Evolutionary conservation across 306 rosid species (phyloP).

Genomic region (Sesbania bispinosa): DNA sequence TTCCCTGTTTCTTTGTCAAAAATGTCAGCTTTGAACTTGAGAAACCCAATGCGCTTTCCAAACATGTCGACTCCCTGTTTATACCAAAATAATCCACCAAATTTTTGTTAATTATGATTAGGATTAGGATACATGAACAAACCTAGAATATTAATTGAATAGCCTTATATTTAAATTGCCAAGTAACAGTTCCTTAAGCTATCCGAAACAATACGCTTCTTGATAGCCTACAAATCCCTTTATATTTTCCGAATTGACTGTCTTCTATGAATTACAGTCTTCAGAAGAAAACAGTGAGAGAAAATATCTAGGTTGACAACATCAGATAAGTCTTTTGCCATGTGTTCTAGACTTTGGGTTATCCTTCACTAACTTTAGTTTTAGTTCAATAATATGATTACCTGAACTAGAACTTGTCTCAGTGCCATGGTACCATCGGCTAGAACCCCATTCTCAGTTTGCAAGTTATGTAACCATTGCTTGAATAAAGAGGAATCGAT

Average conservation of each 20-base stretch:
- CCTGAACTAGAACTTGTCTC: constrained; percentile 79
- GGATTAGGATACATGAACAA: neutral
- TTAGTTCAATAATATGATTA: constrained; percentile 8
- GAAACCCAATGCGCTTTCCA: constrained; percentile 79
- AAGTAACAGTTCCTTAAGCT: neutral
- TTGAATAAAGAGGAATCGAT: constrained; percentile 78
- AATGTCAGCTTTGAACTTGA: constrained; percentile 86
- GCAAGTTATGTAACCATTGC: constrained; percentile 79
- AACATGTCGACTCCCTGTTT: constrained; percentile 91
- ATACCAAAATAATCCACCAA: neutral
- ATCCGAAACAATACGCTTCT: constrained; percentile 5
- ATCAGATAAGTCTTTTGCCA: neutral
- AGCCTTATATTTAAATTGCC: neutral
- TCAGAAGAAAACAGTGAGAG: neutral
- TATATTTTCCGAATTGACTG: neutral
- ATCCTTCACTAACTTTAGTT: neutral
- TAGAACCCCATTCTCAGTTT: constrained; percentile 70
- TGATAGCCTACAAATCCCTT: neutral
- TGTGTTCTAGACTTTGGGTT: neutral
- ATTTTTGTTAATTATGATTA: neutral
- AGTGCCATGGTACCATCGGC: constrained; percentile 55
- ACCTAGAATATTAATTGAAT: neutral
- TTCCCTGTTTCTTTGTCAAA: constrained; percentile 68
- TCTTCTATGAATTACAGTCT: neutral
- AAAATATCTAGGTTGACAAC: neutral